These are phyloP conservation scores for Pleoardoris graminearum DNA, from an alignment of 2,329 filamentous ascomycete species.

Conservation along the genomic window DNA sequence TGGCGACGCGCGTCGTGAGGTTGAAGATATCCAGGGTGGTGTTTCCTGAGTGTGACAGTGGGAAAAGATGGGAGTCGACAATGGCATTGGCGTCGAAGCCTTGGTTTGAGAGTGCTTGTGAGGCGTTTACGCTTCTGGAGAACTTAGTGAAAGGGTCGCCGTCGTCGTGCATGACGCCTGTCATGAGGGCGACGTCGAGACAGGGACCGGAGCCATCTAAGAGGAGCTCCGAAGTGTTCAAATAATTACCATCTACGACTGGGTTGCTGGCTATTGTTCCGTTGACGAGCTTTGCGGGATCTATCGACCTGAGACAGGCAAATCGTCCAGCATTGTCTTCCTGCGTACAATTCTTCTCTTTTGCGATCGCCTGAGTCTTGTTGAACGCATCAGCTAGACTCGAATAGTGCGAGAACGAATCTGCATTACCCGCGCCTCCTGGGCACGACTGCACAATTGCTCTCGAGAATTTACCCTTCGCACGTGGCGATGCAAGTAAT, in stretches of 20 bases:
- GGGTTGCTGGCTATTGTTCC: slow-evolving; percentile 30
- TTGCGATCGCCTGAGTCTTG: slow-evolving; percentile 25
- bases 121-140: slow-evolving; percentile 25
- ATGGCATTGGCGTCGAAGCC: slow-evolving; percentile 23
- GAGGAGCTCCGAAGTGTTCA: slow-evolving; percentile 26
- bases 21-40: slow-evolving; percentile 41
- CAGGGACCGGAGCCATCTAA: slow-evolving; percentile 23
- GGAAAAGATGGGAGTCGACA: slow-evolving; percentile 21
- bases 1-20: slow-evolving; percentile 34
- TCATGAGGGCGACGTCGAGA: slow-evolving; percentile 27
- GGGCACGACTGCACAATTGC: slow-evolving; percentile 47
- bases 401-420: slow-evolving; percentile 28
- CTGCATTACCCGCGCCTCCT: slow-evolving; percentile 25
- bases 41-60: slow-evolving; percentile 32
- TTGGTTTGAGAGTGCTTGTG: slow-evolving; percentile 23
- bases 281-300: slow-evolving; percentile 24
- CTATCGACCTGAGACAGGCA: slow-evolving; percentile 28
- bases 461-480: slow-evolving; percentile 53
- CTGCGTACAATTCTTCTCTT: slow-evolving; percentile 29
- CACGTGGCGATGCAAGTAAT: slow-evolving; percentile 54
- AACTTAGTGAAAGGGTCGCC: slow-evolving; percentile 36
- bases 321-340: slow-evolving; percentile 17
- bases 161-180: slow-evolving; percentile 39
- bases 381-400: slow-evolving; percentile 29
- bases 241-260: slow-evolving; percentile 39